A percentile compares a stretch with the other conserved stretches of the same genome.
These are phyloP conservation scores for Colletotrichum kahawae DNA, from an alignment of 2,329 filamentous ascomycete genomes.

Conservation along the genomic window DNA sequence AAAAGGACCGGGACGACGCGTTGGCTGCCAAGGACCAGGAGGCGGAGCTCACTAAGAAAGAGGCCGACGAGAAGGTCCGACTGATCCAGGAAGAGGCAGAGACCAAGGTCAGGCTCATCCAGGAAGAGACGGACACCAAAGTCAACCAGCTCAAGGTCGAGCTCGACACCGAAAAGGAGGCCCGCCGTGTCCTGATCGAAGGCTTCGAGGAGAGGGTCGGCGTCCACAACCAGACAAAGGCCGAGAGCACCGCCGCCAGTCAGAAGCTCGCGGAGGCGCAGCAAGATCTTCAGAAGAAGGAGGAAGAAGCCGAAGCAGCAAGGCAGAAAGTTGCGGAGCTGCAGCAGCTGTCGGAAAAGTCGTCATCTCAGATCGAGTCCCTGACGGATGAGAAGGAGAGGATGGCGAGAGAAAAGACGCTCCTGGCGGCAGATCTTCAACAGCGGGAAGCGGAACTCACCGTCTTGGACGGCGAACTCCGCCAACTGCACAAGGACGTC, in stretches of 20 bases:
- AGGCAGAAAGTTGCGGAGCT: neutral
- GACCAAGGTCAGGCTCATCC: slow-evolving; percentile 51
- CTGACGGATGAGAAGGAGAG: neutral
- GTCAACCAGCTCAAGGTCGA: slow-evolving; percentile 41
- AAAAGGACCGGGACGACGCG: slow-evolving; percentile 25
- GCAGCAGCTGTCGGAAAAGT: neutral
- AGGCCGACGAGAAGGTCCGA: slow-evolving; percentile 39
- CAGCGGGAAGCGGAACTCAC: neutral
- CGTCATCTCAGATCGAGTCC: neutral
- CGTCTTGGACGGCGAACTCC: neutral
- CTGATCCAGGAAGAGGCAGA: slow-evolving; percentile 44
- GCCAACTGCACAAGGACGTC: neutral
- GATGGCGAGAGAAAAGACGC: neutral
- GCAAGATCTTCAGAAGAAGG: slow-evolving; percentile 20
- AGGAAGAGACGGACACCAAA: slow-evolving; percentile 43
- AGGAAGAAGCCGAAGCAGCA: neutral
- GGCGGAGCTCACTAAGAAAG: slow-evolving; percentile 44
- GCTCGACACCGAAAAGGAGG: slow-evolving; percentile 21
- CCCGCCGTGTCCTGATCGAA: slow-evolving; percentile 5
- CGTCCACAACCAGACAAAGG: neutral
- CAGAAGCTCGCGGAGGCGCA: slow-evolving; percentile 25
- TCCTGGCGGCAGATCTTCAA: neutral
- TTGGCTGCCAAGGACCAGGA: slow-evolving; percentile 51
- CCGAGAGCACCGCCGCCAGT: slow-evolving; percentile 13
- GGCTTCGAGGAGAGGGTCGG: neutral